phyloP scores from a whole-genome alignment of 257 asterid species.

The Knoxia roxburghii region DNA sequence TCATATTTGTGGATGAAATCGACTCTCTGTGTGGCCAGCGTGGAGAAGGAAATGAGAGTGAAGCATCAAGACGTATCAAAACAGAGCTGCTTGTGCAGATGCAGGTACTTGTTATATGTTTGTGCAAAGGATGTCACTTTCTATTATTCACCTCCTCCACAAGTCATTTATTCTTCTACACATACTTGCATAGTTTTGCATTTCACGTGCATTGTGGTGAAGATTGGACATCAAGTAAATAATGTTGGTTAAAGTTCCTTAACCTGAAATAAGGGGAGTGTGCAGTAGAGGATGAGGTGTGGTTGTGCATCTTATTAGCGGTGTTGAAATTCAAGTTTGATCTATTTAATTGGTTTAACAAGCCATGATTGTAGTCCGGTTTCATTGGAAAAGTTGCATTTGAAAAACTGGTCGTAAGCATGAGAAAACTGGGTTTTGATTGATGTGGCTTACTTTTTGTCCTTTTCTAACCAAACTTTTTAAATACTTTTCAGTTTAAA shows the following conservation, averaged over 20 bases:
- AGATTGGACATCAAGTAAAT: not conserved
- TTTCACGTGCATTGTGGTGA: not conserved
- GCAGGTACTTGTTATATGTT: conserved; percentile 59
- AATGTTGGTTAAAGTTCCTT: not conserved
- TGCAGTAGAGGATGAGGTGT: not conserved
- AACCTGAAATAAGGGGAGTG: not conserved
- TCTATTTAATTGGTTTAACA: not conserved
- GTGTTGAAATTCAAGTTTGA: not conserved
- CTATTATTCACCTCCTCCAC: not conserved
- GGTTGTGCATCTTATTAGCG: not conserved
- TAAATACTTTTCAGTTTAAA: too few species aligned
- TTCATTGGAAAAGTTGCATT: not conserved
- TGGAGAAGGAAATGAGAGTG: conserved; percentile 99
- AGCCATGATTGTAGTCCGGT: not conserved
- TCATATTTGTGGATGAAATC: conserved; percentile 89
- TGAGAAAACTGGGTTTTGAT: not conserved
- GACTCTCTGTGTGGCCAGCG: conserved; percentile 94
- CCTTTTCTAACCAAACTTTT: not conserved
- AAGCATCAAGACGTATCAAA: conserved; percentile 96
- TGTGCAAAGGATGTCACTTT: not conserved
- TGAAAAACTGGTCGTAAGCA: not conserved
- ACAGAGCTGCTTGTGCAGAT: conserved; percentile 96
- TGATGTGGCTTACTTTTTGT: not conserved
- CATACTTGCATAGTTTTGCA: not conserved
- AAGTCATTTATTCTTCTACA: not conserved